Conservation (phyloP, 805 yeast genomes). For the Myxozyma lipomycoides region DNA sequence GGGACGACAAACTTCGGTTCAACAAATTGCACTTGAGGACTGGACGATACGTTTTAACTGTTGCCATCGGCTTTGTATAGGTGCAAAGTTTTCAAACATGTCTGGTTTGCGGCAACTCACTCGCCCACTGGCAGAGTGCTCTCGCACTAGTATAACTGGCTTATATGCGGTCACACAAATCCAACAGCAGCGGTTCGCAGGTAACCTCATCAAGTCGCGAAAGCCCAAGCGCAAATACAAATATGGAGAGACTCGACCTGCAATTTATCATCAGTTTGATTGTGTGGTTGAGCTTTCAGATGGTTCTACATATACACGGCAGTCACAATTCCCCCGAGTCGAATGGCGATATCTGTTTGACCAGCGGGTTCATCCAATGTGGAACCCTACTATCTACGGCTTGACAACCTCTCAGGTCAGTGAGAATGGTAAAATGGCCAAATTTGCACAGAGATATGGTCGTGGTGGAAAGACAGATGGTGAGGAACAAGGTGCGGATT, state of each 20-base stretch:
- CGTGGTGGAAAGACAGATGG: constrained; percentile 1
- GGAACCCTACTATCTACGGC: constrained; percentile 64
- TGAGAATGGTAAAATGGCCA: constrained; percentile 20
- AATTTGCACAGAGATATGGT: constrained; percentile 15
- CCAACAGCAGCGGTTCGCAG: constrained; percentile 17
- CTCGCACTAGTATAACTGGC: no score
- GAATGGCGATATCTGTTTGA: constrained; percentile 84
- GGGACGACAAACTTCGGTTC: no score
- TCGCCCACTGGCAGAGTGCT: no score
- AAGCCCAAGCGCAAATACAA: constrained; percentile 34
- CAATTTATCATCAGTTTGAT: constrained; percentile 86
- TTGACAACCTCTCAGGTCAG: constrained; percentile 19
- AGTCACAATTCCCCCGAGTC: constrained; percentile 81
- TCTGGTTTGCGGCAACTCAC: no score
- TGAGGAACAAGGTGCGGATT: constrained; percentile 3
- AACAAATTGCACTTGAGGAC: no score
- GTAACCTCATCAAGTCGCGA: constrained; percentile 24
- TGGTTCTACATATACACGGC: constrained; percentile 81
- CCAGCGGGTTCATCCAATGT: constrained; percentile 77
- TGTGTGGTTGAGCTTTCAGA: constrained; percentile 87
- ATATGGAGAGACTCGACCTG: constrained; percentile 84
- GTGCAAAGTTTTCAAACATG: no score
- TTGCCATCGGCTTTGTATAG: no score
- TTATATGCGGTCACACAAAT: no score
- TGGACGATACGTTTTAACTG: no score